phyloP scores from a whole-genome alignment of 495 filamentous ascomycete species.

The Collariella sp. region DNA sequence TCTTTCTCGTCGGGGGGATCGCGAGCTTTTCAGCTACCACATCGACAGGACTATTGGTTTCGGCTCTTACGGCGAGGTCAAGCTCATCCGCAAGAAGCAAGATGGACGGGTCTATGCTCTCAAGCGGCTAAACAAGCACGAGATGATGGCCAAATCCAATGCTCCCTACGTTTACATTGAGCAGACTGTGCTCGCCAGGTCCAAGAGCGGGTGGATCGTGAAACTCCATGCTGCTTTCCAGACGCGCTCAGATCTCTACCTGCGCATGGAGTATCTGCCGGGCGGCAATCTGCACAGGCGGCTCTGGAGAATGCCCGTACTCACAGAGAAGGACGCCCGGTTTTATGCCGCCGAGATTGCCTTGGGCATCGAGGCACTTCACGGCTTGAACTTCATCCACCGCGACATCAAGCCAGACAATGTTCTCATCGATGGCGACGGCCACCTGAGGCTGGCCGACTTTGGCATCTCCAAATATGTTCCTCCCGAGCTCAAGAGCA shows the following conservation, averaged over 20 bases:
- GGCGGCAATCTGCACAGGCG: constrained; percentile 84
- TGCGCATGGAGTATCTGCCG: constrained; percentile 94
- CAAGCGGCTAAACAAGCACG: constrained; percentile 84
- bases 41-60: constrained; percentile 91
- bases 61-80: constrained; percentile 90
- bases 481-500: constrained; percentile 84
- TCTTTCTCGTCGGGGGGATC: constrained; percentile 80
- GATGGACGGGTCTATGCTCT: constrained; percentile 88
- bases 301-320: constrained; percentile 94
- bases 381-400: constrained; percentile 90
- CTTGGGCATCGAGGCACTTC: constrained; percentile 84
- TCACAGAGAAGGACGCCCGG: constrained; percentile 85
- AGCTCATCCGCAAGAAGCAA: constrained; percentile 76
- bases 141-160: constrained; percentile 95
- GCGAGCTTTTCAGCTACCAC: constrained; percentile 72
- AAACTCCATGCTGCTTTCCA: constrained; percentile 91
- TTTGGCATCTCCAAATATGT: constrained; percentile 92
- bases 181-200: constrained; percentile 84
- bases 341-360: constrained; percentile 98
- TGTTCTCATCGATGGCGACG: constrained; percentile 18
- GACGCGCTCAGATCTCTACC: constrained; percentile 77
- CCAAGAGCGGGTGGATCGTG: constrained; percentile 91
- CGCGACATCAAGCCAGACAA: constrained; percentile 42
- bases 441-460: constrained; percentile 88
- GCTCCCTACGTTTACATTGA: constrained; percentile 85